A percentile compares a stretch with the other conserved stretches of the same genome.
phyloP scores from a whole-genome alignment of 495 filamentous ascomycete species.

The Lophium mytilinum region DNA sequence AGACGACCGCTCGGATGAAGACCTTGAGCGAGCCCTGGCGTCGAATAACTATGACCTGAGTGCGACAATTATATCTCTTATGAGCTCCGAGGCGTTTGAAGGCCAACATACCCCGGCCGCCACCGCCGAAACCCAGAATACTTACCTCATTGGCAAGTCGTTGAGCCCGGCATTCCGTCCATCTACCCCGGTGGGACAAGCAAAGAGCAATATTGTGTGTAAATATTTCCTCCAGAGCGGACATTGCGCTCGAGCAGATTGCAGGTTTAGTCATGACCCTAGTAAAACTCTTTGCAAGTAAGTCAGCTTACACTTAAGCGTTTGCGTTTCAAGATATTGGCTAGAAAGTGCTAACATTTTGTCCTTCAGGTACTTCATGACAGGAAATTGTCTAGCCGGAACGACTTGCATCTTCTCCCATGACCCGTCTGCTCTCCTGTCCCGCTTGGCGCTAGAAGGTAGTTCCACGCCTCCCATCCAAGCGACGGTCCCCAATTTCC shows the following conservation, averaged over 20 bases:
- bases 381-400: slow-evolving; percentile 91
- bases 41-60: slow-evolving; percentile 87
- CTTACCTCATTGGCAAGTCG: slow-evolving; percentile 81
- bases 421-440: slow-evolving; percentile 60
- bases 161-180: slow-evolving; percentile 71
- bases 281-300: slow-evolving; percentile 98
- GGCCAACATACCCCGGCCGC: slow-evolving; percentile 11
- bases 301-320: slow-evolving; percentile 41
- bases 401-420: slow-evolving; percentile 96
- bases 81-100: slow-evolving; percentile 46
- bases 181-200: slow-evolving; percentile 60
- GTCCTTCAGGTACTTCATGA: slow-evolving; percentile 75
- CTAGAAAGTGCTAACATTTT: slow-evolving; percentile 26
- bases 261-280: slow-evolving; percentile 92
- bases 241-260: slow-evolving; percentile 88
- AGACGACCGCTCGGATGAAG: slow-evolving; percentile 80
- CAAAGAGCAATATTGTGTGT: slow-evolving; percentile 73
- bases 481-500: slow-evolving; percentile 54
- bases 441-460: slow-evolving; percentile 36
- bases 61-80: slow-evolving; percentile 77
- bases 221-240: slow-evolving; percentile 92
- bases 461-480: slow-evolving; percentile 49
- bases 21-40: slow-evolving; percentile 84
- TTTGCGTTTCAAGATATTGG: neutral
- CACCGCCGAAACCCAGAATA: slow-evolving; percentile 25